These are phyloP conservation scores for Raffaelea ambrosiae DNA, from an alignment of 2,329 filamentous ascomycete genomes.

Conservation along the genomic window DNA sequence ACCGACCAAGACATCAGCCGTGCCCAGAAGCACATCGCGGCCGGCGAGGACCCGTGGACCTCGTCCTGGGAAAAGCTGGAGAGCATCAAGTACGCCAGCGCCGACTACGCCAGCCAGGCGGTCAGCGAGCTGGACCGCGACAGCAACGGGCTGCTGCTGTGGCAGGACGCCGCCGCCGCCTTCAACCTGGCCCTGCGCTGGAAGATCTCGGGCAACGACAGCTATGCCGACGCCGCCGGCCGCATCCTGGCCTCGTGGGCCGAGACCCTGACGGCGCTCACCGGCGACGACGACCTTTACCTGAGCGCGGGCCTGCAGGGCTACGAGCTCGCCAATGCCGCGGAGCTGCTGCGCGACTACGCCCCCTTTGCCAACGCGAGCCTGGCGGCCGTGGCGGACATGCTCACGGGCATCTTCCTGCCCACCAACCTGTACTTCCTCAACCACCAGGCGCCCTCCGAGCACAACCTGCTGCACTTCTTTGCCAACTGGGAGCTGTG, in stretches of 20 bases:
- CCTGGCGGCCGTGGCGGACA: not conserved
- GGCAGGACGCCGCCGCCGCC: not conserved
- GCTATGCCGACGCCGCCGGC: not conserved
- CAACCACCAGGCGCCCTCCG: not conserved
- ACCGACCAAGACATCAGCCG: not conserved
- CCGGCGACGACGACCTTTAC: not conserved
- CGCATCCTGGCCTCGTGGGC: not conserved
- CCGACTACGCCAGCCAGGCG: not conserved
- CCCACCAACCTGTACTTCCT: not conserved
- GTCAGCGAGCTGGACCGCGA: not conserved
- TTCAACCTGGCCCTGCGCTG: not conserved
- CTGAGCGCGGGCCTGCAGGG: not conserved
- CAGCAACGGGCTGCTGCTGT: no score
- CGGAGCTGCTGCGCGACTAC: not conserved
- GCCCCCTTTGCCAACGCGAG: not conserved
- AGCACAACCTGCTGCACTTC: not conserved
- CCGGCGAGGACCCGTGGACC: not conserved
- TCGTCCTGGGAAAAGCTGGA: not conserved
- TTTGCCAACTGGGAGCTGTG: constrained; percentile 1
- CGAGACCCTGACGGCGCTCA: not conserved
- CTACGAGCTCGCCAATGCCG: not conserved
- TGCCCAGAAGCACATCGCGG: not conserved
- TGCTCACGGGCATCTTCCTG: not conserved
- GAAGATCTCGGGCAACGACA: not conserved
- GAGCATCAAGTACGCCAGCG: not conserved